Conservation (phyloP, 805 yeast genomes). For the Zygosaccharomyces lentus region DNA sequence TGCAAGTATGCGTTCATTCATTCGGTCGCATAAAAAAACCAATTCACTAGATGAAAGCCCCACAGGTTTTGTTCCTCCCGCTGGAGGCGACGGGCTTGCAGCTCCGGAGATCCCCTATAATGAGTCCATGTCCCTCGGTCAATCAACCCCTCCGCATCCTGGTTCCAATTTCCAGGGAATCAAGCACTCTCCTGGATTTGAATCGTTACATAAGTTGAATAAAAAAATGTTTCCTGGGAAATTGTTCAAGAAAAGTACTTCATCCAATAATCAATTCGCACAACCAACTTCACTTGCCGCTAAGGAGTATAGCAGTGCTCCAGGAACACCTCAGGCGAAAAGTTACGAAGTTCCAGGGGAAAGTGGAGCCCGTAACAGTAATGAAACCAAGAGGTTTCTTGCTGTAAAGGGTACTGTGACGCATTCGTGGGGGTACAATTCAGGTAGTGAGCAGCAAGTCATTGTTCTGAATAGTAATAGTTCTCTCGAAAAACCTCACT, state of each 20-base stretch:
- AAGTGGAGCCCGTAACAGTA: constrained; percentile 4
- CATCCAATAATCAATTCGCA: constrained; percentile 12
- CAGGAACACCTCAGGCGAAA: constrained; percentile 14
- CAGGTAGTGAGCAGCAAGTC: constrained; percentile 20
- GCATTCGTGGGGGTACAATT: constrained; percentile 45
- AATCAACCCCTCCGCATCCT: constrained; percentile 17
- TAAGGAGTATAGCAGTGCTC: constrained; percentile 11
- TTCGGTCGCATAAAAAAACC: constrained; percentile 38
- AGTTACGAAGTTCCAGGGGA: constrained; percentile 20
- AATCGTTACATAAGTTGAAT: constrained; percentile 29
- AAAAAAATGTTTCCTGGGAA: constrained; percentile 29
- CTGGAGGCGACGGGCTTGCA: constrained; percentile 1
- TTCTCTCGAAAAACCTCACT: not conserved
- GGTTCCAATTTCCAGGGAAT: constrained; percentile 9
- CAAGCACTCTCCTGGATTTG: constrained; percentile 27
- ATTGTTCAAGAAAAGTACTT: constrained; percentile 27
- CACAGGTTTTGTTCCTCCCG: constrained; percentile 6
- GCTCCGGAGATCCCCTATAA: constrained; percentile 11
- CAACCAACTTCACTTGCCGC: constrained; percentile 4
- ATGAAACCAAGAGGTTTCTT: constrained; percentile 23
- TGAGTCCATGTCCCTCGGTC: constrained; percentile 14
- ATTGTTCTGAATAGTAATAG: constrained; percentile 19
- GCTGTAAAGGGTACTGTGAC: constrained; percentile 46
- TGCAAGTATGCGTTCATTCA: constrained; percentile 37
- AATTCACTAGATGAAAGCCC: constrained; percentile 32